phyloP scores from a whole-genome alignment of 331 rosid genomes.

The Pyracantha coccinea region DNA sequence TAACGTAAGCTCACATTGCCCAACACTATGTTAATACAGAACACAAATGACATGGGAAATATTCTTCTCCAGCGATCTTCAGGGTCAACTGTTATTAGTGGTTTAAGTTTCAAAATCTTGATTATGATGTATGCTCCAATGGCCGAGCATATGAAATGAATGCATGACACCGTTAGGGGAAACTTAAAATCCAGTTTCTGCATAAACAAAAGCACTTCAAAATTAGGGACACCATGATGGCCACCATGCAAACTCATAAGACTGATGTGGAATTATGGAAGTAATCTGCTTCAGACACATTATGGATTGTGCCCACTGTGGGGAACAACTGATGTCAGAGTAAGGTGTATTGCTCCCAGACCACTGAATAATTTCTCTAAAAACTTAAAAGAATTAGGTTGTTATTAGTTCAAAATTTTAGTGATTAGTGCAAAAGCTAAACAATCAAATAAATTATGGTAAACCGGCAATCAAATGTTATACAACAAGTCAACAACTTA shows the following conservation, averaged over 20 bases:
- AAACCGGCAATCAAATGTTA: neutral
- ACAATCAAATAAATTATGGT: neutral
- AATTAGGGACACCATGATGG: neutral
- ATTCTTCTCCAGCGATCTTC: slow-evolving; percentile 96
- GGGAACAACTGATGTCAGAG: neutral
- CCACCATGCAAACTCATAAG: neutral
- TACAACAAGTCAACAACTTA: neutral
- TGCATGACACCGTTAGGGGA: slow-evolving; percentile 80
- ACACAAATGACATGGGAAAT: slow-evolving; percentile 97
- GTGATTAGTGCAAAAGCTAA: neutral
- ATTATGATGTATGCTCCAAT: slow-evolving; percentile 73
- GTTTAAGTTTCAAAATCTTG: slow-evolving; percentile 81
- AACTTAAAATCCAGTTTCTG: slow-evolving; percentile 99
- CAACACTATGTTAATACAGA: slow-evolving; percentile 90
- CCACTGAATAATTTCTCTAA: neutral
- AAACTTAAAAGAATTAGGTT: neutral
- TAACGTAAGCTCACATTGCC: slow-evolving; percentile 95
- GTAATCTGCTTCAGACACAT: neutral
- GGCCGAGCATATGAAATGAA: slow-evolving; percentile 93
- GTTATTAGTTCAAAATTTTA: neutral
- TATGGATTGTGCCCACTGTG: neutral
- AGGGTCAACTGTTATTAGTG: slow-evolving; percentile 76
- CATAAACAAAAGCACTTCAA: neutral
- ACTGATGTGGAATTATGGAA: neutral
- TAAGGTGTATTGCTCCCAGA: neutral